Evolutionary conservation across 805 yeast genomes (phyloP).

Genomic region (Candida lessepsii): DNA sequence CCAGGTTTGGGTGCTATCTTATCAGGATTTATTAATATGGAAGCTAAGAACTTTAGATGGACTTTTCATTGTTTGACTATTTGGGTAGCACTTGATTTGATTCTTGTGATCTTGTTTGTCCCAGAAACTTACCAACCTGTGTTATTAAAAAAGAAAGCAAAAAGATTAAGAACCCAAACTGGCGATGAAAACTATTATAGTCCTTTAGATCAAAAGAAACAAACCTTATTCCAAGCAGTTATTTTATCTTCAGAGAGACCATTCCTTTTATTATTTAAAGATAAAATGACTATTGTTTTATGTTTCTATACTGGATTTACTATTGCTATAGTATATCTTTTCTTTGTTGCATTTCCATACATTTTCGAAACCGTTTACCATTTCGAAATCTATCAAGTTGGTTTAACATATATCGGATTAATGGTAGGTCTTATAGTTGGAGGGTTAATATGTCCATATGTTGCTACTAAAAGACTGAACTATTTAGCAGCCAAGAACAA

Average conservation of each 20-base stretch:
- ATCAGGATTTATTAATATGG: slow-evolving; percentile 24
- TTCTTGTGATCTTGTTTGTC: slow-evolving; percentile 21
- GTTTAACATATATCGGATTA: slow-evolving; percentile 32
- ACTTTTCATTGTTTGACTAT: slow-evolving; percentile 25
- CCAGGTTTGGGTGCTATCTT: slow-evolving; percentile 31
- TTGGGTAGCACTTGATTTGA: slow-evolving; percentile 22
- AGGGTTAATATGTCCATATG: slow-evolving; percentile 24
- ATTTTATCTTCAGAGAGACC: slow-evolving; percentile 24
- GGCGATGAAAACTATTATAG: slow-evolving; percentile 39
- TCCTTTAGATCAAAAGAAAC: slow-evolving; percentile 32
- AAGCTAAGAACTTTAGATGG: slow-evolving; percentile 23
- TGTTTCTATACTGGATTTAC: slow-evolving; percentile 45
- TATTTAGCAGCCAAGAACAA: slow-evolving; percentile 32
- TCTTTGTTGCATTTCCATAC: slow-evolving; percentile 42
- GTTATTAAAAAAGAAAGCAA: slow-evolving; percentile 23
- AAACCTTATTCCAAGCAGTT: slow-evolving; percentile 19
- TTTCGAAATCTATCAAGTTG: slow-evolving; percentile 23
- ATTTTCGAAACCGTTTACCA: slow-evolving; percentile 39
- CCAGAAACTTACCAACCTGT: slow-evolving; percentile 33
- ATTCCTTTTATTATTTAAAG: slow-evolving; percentile 23
- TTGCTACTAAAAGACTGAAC: slow-evolving; percentile 29
- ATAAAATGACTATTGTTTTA: slow-evolving; percentile 27
- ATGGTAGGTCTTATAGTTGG: slow-evolving; percentile 37
- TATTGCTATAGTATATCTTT: slow-evolving; percentile 42
- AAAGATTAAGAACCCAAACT: slow-evolving; percentile 28